Evolutionary conservation across 2,329 filamentous ascomycete species (phyloP), one percentile per base, ranked within the genome.

Genomic region (Fusarium sp.): DNA sequence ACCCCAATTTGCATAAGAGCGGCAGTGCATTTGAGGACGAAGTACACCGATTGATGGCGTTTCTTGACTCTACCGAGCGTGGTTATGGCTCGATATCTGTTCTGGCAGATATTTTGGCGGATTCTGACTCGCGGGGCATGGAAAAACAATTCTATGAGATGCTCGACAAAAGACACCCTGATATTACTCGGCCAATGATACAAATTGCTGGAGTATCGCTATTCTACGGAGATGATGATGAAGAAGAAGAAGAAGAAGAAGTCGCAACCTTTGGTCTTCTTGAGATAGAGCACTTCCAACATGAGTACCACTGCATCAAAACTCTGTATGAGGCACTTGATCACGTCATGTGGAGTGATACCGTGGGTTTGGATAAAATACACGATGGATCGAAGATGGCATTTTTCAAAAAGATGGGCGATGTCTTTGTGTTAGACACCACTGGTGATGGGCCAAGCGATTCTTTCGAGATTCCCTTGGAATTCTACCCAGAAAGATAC

Each of bases 1-100:
- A 77, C 10, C 77, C 79, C 17, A 62, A 36, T 26, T 24, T 48
- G 26, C 56, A 73, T 64, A 34, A 81, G 79, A 39, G 60, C 75
- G 38, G 80, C 79, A 54, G 79, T 18, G 79, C 84, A 24, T 83
- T 89, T 66, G 80, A 83, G 58, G 84, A 89, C 30, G 90, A 92
- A 78, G 73, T 91, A 5, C 90, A 91, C 73, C 88, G 90, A 20
- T 79, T 92, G 10, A 86, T 92, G 83, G 90, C 89, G 15, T 91
- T 92, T 69, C 83, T 92, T 7, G 90, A 92, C 64, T 82, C 80
- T 15, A 90, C 89, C 0, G 87, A 91, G 32, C 85, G 90, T 48
- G 87, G 86, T 48, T 91, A 91, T 72, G 90, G 88, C 20, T 88
- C 87, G 1, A 85, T 85, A 28, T 87, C 89, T 62, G 81, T 83